phyloP scores from a whole-genome alignment of 805 yeast genomes.

The Metschnikowia lachancei region DNA sequence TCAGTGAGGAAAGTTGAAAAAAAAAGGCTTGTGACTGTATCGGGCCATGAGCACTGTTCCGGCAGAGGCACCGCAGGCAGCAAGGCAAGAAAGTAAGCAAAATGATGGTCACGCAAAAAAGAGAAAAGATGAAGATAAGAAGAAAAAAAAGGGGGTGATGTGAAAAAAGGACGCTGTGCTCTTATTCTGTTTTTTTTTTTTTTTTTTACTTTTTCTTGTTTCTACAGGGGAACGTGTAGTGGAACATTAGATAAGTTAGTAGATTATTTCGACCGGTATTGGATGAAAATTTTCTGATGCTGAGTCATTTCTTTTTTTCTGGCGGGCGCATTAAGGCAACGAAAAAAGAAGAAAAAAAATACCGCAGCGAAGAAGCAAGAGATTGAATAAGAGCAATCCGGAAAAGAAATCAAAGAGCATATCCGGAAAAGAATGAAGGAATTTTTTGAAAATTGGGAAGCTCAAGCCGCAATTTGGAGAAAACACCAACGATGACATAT shows the following conservation, averaged over 20 bases:
- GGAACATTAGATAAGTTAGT: background rate
- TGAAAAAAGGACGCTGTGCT: too few relatives aligned
- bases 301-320: constrained; percentile 1
- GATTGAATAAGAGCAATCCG: background rate
- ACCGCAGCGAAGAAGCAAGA: background rate
- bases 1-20: background rate
- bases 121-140: background rate
- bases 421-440: background rate
- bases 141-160: background rate
- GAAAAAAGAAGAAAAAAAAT: background rate
- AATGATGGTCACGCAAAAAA: background rate
- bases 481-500: background rate
- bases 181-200: too few relatives aligned
- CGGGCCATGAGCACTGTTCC: constrained; percentile 6
- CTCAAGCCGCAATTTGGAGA: too few relatives aligned
- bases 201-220: too few relatives aligned
- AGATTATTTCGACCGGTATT: background rate
- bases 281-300: constrained; percentile 1
- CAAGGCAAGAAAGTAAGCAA: background rate
- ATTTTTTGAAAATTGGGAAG: too few relatives aligned
- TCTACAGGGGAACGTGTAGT: too few relatives aligned
- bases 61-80: background rate
- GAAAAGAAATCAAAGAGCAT: too few relatives aligned
- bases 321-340: background rate
- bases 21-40: background rate